Percentiles rank a stretch among this genome's conserved stretches.
Conservation (phyloP, 331 rosid species). For the Quercus tomentella region DNA sequence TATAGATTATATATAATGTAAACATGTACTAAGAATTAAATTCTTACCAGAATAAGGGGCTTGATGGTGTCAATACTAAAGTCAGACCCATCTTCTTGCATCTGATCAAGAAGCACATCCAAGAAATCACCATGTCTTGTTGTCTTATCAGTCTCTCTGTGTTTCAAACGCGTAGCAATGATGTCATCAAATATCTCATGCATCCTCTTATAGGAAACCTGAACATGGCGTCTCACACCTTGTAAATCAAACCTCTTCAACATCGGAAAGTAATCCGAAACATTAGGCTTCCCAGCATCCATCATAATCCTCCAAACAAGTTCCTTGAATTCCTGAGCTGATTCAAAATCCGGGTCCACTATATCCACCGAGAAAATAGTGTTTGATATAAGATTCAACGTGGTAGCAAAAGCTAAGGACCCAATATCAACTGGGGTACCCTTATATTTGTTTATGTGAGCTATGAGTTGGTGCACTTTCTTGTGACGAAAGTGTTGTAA, state of each 20-base stretch:
- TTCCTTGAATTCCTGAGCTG: conserved; percentile 45
- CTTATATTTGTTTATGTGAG: conserved; percentile 23
- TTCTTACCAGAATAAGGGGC: conserved; percentile 45
- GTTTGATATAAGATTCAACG: conserved; percentile 44
- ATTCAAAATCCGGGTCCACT: conserved; percentile 33
- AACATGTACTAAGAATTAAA: too few species aligned
- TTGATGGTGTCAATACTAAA: conserved; percentile 38
- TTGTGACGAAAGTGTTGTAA: conserved; percentile 41
- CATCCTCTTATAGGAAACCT: conserved; percentile 34
- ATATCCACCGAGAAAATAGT: conserved; percentile 49
- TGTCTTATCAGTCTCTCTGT: background rate
- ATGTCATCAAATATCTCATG: conserved; percentile 37
- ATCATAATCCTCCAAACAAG: conserved; percentile 59
- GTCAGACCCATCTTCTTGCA: conserved; percentile 11
- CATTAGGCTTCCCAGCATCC: conserved; percentile 42
- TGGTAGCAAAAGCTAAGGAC: conserved; percentile 38
- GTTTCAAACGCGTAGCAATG: conserved; percentile 24
- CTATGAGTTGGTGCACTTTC: conserved; percentile 36
- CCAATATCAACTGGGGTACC: conserved; percentile 20
- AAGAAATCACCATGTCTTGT: conserved; percentile 28
- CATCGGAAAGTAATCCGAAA: conserved; percentile 41
- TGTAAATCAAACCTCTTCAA: conserved; percentile 40
- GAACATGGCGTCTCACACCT: conserved; percentile 39
- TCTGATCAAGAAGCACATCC: conserved; percentile 44
- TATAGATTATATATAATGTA: too few species aligned